Evolutionary conservation across 495 filamentous ascomycete species (phyloP).

Genomic region (Penicillium arizonense): DNA sequence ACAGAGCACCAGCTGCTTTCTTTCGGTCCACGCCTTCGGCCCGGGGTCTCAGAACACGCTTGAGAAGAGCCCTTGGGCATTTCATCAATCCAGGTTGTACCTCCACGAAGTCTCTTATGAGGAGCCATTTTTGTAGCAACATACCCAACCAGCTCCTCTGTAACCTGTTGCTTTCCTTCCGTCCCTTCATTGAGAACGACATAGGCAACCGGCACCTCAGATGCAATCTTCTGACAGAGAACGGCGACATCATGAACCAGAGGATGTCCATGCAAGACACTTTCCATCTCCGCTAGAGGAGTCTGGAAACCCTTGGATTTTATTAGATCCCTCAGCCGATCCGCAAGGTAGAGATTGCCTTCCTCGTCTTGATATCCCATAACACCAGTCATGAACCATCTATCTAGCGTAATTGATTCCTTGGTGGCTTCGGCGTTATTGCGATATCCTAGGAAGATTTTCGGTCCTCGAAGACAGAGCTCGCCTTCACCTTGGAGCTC

Average conservation of each 20-base stretch:
- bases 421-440: constrained; percentile 49
- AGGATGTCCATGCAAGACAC: constrained; percentile 59
- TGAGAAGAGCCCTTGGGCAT: constrained; percentile 7
- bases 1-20: not conserved
- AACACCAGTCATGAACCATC: constrained; percentile 59
- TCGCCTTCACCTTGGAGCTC: constrained; percentile 37
- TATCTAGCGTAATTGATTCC: constrained; percentile 45
- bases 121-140: not conserved
- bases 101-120: constrained; percentile 10
- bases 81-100: constrained; percentile 1
- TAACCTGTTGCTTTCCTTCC: constrained; percentile 25
- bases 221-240: constrained; percentile 54
- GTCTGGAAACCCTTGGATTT: constrained; percentile 55
- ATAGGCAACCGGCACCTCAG: constrained; percentile 73
- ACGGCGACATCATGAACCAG: constrained; percentile 69
- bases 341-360: constrained; percentile 50
- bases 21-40: not conserved
- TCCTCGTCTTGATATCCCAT: constrained; percentile 50
- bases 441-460: constrained; percentile 48
- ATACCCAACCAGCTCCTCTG: not conserved
- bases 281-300: constrained; percentile 75
- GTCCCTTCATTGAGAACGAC: constrained; percentile 41
- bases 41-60: constrained; percentile 4
- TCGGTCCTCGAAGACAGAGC: constrained; percentile 67
- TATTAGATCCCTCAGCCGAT: constrained; percentile 58